A percentile compares a stretch with the other conserved stretches of the same genome.
phyloP scores from a whole-genome alignment of 2,329 filamentous ascomycete species.

The Metarhizium sp. region DNA sequence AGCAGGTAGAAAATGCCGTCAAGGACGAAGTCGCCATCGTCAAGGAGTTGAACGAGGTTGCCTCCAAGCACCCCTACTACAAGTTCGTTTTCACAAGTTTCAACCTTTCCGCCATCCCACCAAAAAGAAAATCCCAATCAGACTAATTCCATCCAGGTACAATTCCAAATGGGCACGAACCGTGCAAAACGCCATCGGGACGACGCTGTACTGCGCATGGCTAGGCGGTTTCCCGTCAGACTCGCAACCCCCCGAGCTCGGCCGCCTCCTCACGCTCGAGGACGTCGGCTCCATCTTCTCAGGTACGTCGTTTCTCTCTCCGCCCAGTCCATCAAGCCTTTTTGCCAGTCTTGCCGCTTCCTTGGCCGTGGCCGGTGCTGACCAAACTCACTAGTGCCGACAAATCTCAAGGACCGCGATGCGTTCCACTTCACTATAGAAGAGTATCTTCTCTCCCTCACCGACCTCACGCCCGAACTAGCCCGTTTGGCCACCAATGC shows the following conservation, averaged over 20 bases:
- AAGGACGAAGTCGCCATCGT: constrained; percentile 63
- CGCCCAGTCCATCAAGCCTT: neutral
- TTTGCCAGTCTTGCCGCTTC: neutral
- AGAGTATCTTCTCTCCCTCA: constrained; percentile 87
- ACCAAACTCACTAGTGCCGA: constrained; percentile 53
- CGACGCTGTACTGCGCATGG: constrained; percentile 56
- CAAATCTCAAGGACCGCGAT: constrained; percentile 83
- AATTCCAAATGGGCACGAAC: constrained; percentile 79
- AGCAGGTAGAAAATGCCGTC: constrained; percentile 63
- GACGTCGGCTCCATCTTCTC: constrained; percentile 72
- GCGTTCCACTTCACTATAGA: constrained; percentile 94
- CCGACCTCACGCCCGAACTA: constrained; percentile 82
- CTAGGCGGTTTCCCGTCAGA: constrained; percentile 57
- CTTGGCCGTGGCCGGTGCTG: neutral
- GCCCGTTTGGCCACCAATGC: constrained; percentile 86
- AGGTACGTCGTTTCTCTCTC: constrained; percentile 35
- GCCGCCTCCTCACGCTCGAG: constrained; percentile 74
- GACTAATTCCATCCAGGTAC: constrained; percentile 39
- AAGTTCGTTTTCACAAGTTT: constrained; percentile 46
- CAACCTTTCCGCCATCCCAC: neutral
- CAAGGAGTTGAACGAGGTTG: constrained; percentile 58
- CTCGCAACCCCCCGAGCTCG: constrained; percentile 40
- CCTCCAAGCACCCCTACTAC: constrained; percentile 90
- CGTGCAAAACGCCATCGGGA: constrained; percentile 66
- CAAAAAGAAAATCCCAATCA: neutral